Percentiles rank a stretch among this genome's conserved stretches.
Conservation (phyloP, 169 alveolate species). For the Plasmodium relictum region DNA sequence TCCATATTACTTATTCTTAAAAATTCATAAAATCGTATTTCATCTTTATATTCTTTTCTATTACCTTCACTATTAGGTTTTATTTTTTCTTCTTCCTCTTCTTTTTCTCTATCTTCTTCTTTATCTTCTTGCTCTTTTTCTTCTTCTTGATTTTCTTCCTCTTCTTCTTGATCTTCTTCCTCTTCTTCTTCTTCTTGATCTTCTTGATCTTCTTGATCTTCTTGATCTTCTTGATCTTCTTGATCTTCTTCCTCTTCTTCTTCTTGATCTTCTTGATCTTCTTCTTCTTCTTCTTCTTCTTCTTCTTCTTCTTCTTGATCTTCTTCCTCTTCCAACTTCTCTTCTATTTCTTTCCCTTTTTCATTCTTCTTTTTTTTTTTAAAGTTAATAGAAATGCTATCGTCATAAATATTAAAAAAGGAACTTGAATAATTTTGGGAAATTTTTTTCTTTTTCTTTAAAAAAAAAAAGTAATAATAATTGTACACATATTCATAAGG, state of each 20-base stretch:
- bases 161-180: neutral
- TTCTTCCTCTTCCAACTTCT: neutral
- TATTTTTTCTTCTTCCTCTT: neutral
- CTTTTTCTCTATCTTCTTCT: neutral
- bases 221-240: neutral
- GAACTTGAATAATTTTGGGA: constrained; percentile 48
- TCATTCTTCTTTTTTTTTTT: neutral
- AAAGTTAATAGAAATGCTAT: neutral
- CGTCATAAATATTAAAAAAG: constrained; percentile 47
- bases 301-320: neutral
- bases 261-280: neutral
- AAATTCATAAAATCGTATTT: no score
- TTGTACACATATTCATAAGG: constrained; percentile 72
- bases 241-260: neutral
- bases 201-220: neutral
- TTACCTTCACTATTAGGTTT: neutral
- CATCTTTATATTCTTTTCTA: no score
- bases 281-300: neutral
- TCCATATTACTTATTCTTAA: no score
- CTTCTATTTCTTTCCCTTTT: neutral
- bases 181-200: neutral
- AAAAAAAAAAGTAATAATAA: constrained; percentile 39
- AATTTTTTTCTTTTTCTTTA: neutral
- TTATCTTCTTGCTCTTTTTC: neutral
- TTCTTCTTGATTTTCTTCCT: neutral